Evolutionary conservation across 768 basidiomycete species (phyloP), one percentile per base, ranked within the genome.

Genomic region (Sporobolomyces phaffii): DNA sequence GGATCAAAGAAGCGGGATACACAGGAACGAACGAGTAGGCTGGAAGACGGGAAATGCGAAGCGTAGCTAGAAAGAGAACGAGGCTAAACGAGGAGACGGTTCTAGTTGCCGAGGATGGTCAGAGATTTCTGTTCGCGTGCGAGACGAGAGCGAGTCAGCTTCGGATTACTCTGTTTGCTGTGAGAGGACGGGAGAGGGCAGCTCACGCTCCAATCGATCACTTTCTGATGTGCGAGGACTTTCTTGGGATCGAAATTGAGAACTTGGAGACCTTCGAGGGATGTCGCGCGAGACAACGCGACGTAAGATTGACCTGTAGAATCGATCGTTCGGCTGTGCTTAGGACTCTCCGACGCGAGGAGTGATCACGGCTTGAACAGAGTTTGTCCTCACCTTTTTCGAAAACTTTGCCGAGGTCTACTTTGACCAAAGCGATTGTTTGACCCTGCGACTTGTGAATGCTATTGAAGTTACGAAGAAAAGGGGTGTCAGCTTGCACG

Each of bases 371-470:
- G n/a, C n/a, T n/a, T n/a, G n/a, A n/a, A n/a, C n/a, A n/a, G n/a
- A n/a, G n/a, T n/a, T n/a, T n/a, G n/a, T n/a, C n/a, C n/a, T n/a
- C n/a, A 59, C 79, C 79, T 58, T 80, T 80, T 70, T 80, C 96
- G 75, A 99, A 99, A 7, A 98, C 88, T 75, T 85, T 87, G 34
- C 86, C 86, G 40, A 99, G 81, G 75, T 98, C 93, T 48, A 98
- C 93, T 75, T 89, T 94, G 73, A 98, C 93, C 50, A 91, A 85
- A 29, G 92, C 88, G 14, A 99, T 81, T 0, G 96, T 98, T 77
- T 98, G 96, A 14, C 96, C 96, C 77, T 99, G 96, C 15, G 89
- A 89, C 77, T 99, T 99, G 78, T 99, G 96, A 69, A 98, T 98
- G 49, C 69, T 66, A 49, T 31, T 73, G 45, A 68, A 64, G 34